These are phyloP conservation scores for Glaciozyma antarctica DNA, from an alignment of 768 basidiomycete species.

Conservation along the genomic window DNA sequence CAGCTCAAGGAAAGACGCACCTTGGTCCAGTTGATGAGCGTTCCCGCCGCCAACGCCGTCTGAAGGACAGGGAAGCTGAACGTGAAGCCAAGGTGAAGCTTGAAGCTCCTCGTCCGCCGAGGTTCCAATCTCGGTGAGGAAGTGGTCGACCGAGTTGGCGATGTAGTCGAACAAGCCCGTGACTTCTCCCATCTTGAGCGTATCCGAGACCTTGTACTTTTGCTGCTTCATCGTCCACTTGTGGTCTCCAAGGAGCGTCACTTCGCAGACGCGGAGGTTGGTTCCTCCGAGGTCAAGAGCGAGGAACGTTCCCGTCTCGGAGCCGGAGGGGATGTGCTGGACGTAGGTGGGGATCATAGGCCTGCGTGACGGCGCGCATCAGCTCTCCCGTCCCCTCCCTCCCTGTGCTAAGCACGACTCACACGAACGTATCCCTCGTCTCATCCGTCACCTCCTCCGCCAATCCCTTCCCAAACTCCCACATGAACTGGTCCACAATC, in stretches of 20 bases:
- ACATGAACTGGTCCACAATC: conserved; percentile 69
- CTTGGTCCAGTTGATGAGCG: conserved; percentile 59
- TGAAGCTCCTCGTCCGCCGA: conserved; percentile 34
- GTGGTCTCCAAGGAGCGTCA: conserved; percentile 77
- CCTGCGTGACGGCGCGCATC: conserved; percentile 7
- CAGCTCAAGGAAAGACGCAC: conserved; percentile 12
- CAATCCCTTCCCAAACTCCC: conserved; percentile 69
- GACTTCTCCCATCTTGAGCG: conserved; percentile 86
- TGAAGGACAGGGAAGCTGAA: conserved; percentile 84
- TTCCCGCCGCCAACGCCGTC: conserved; percentile 79
- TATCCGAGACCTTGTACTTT: conserved; percentile 91
- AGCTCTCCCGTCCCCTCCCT: not conserved
- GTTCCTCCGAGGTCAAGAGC: conserved; percentile 96
- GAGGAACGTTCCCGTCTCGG: conserved; percentile 89
- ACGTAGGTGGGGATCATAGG: conserved; percentile 76
- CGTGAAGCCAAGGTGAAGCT: conserved; percentile 71
- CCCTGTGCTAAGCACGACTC: not conserved
- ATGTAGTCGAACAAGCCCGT: conserved; percentile 88
- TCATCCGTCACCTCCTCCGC: conserved; percentile 54
- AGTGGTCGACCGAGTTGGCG: conserved; percentile 89
- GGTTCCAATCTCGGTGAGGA: conserved; percentile 61
- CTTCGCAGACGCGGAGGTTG: conserved; percentile 73
- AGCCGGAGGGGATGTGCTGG: conserved; percentile 86
- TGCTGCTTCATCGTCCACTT: conserved; percentile 84
- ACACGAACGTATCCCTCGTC: conserved; percentile 48